Percentiles rank a stretch among this genome's conserved stretches.
Conservation (phyloP, 1,284 basidiomycete species). For the Golubevia sp. region DNA sequence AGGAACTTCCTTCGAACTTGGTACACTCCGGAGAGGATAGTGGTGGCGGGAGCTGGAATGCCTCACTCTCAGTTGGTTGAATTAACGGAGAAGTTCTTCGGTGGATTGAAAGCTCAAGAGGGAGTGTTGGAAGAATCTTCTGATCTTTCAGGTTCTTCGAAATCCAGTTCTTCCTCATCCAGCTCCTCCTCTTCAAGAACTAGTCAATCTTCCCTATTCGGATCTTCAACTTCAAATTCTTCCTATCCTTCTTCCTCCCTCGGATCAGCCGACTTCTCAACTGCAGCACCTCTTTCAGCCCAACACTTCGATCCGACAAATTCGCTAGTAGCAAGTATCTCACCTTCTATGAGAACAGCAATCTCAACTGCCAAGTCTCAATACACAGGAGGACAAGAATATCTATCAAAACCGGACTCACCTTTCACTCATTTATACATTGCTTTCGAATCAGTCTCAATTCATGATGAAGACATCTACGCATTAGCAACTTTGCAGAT, state of each 20-base stretch:
- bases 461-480: conserved; percentile 92
- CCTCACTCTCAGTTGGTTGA: conserved; percentile 85
- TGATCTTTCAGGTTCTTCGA: conserved; percentile 6
- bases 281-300: conserved; percentile 21
- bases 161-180: conserved; percentile 14
- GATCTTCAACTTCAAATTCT: conserved; percentile 66
- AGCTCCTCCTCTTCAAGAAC: conserved; percentile 62
- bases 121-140: too few species aligned
- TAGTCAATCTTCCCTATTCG: conserved; percentile 72
- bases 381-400: conserved; percentile 82
- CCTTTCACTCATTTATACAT: conserved; percentile 94
- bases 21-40: conserved; percentile 91
- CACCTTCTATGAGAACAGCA: conserved; percentile 46
- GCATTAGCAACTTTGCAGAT: conserved; percentile 93
- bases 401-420: conserved; percentile 69
- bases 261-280: conserved; percentile 43
- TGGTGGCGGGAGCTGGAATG: conserved; percentile 91
- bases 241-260: conserved; percentile 62
- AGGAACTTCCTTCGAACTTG: conserved; percentile 76
- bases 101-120: conserved; percentile 63
- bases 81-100: conserved; percentile 81
- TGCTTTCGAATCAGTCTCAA: conserved; percentile 87
- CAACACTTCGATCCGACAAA: conserved; percentile 26
- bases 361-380: conserved; percentile 67
- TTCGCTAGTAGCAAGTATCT: conserved; percentile 6